Percentiles rank a stretch among this genome's conserved stretches.
These are phyloP conservation scores for Jamesozyma lodderae DNA, from an alignment of 805 yeast species.

Conservation along the genomic window DNA sequence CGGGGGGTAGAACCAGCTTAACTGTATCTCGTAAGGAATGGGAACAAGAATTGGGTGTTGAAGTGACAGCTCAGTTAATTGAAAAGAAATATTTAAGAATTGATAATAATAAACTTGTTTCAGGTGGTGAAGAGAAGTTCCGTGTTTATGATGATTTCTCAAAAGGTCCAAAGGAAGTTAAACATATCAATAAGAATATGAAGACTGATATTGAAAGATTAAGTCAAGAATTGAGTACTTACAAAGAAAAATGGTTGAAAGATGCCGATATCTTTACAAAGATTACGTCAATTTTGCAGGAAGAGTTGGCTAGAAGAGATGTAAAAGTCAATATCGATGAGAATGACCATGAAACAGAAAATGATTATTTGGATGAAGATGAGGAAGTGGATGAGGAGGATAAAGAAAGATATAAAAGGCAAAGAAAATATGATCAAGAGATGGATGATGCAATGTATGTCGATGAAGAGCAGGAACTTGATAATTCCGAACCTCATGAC, in stretches of 20 bases:
- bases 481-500: neutral
- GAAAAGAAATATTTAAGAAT: conserved; percentile 13
- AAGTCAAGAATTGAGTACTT: conserved; percentile 14
- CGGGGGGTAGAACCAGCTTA: conserved; percentile 17
- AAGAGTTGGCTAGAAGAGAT: conserved; percentile 20
- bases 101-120: conserved; percentile 2
- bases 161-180: conserved; percentile 20
- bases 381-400: conserved; percentile 11
- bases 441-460: neutral
- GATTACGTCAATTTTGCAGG: conserved; percentile 20
- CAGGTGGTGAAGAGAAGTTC: conserved; percentile 9
- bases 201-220: conserved; percentile 19
- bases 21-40: conserved; percentile 21
- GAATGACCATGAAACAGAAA: conserved; percentile 1
- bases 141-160: conserved; percentile 23
- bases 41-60: conserved; percentile 21
- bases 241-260: conserved; percentile 25
- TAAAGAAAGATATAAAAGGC: conserved; percentile 7
- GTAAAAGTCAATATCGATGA: conserved; percentile 6
- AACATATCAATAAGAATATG: conserved; percentile 18
- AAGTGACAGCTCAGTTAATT: conserved; percentile 17
- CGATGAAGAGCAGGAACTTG: neutral
- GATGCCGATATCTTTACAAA: conserved; percentile 25
- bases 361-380: conserved; percentile 10
- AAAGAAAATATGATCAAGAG: conserved; percentile 4